Evolutionary conservation across 2,329 filamentous ascomycete genomes (phyloP).

Genomic region (Fusarium sp.): DNA sequence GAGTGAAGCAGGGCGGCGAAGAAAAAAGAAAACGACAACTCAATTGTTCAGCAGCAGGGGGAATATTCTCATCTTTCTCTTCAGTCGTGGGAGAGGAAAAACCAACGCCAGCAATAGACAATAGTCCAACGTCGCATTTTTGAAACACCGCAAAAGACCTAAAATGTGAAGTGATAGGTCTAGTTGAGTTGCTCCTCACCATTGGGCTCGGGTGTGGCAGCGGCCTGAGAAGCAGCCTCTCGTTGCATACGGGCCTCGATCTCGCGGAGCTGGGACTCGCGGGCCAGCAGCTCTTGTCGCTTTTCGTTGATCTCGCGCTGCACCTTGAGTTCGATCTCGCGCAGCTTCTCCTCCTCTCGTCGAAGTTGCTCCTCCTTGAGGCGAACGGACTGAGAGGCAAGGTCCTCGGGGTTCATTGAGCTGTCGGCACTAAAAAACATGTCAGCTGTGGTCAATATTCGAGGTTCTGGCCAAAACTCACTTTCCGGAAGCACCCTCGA

Average conservation of each 20-base stretch:
- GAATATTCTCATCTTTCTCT: conserved; percentile 58
- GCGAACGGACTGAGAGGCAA: conserved; percentile 95
- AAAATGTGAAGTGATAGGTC: conserved; percentile 45
- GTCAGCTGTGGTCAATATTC: conserved; percentile 47
- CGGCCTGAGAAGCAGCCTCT: conserved; percentile 71
- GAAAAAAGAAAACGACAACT: conserved; percentile 52
- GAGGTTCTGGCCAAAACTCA: conserved; percentile 65
- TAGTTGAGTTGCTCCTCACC: conserved; percentile 65
- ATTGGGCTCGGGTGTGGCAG: conserved; percentile 62
- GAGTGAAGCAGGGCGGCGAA: conserved; percentile 48
- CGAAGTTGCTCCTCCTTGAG: conserved; percentile 99
- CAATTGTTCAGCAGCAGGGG: conserved; percentile 55
- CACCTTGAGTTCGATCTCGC: conserved; percentile 99
- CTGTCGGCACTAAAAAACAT: conserved; percentile 65
- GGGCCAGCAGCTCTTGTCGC: conserved; percentile 95
- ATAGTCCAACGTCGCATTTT: conserved; percentile 59
- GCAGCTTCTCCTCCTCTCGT: conserved; percentile 99
- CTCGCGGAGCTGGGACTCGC: conserved; percentile 98
- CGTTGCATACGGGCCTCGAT: conserved; percentile 98
- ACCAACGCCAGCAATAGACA: conserved; percentile 63
- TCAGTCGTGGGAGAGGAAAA: conserved; percentile 57
- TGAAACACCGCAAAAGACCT: conserved; percentile 50
- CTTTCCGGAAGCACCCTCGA: conserved; percentile 89
- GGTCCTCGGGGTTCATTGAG: conserved; percentile 97
- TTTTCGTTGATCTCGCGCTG: conserved; percentile 99